Base-by-base conservation (phyloP, 306 rosid species). In the Datisca glomerata region DNA sequence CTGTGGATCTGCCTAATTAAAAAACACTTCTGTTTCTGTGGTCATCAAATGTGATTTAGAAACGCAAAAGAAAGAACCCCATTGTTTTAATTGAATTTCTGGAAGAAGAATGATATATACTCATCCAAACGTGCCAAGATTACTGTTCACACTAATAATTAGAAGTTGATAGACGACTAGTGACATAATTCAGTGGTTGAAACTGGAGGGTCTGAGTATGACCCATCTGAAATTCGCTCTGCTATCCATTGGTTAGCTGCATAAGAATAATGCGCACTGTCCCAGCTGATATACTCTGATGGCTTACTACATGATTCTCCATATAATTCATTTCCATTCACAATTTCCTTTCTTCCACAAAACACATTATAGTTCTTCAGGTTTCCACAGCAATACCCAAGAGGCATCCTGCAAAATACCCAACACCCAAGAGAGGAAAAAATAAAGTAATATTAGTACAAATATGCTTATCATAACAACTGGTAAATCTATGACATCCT, bases 201-300 rank as follows among this genome's bases (percentile, higher is more conserved):
- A 32, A 47, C 18, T 19, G 38, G 55, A 45, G 59, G 55, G 55
- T 56, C 40, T 4, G 59, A 64, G 14, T 48, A 50, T 4, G 45
- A 43, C 29, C 70, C 59, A 13, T 21, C 50, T 10, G 39, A 9
- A 5, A 50, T 12, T 18, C 33, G 36, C 28, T 51, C 2, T 21
- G 55, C 60, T 15, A 22, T 8, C 56, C 60, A 58, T 17, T 45
- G 24, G 18, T 45, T 65, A 29, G 71, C 71, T 17, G 71, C 59
- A 12, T 57, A 50, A 2, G 65, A 22, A 21, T 57, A 51, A 50
- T 58, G 71, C 32, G 58, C 25, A 7, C 47, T 41, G 14, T 56
- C 66, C 66, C 66, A 58, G 32, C 28, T 65, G 3, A 58, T 58
- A 51, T 24, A 40, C 21, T 33, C 8, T 8, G 54, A 33, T 32